A percentile compares a stretch with the other conserved stretches of the same genome.
Evolutionary conservation across 495 filamentous ascomycete species (phyloP).

Genomic region (Staphylotrichum longicolle): DNA sequence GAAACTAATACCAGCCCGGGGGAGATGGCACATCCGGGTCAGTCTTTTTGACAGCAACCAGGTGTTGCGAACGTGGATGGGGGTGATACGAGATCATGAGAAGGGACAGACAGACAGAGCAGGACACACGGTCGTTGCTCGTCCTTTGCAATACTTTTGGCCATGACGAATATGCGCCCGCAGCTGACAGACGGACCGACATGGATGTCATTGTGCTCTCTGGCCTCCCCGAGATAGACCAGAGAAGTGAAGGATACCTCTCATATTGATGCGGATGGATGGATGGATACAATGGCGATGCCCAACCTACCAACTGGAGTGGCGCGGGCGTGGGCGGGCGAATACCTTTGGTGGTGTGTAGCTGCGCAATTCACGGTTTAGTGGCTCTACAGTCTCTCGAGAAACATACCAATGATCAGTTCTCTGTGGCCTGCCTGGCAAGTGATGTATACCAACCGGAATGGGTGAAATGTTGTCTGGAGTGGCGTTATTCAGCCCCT

Average conservation of each 20-base stretch:
- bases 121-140: conserved; percentile 5
- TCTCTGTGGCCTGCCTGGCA: background rate
- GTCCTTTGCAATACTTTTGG: background rate
- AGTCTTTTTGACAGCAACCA: background rate
- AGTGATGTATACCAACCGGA: too few relatives aligned
- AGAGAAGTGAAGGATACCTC: background rate
- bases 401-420: conserved; percentile 20
- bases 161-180: background rate
- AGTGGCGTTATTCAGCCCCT: conserved; percentile 1
- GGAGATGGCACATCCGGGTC: background rate
- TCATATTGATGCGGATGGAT: background rate
- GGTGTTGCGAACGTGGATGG: background rate
- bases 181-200: background rate
- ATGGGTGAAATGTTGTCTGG: background rate
- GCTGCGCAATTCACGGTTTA: conserved; percentile 13
- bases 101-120: conserved; percentile 1
- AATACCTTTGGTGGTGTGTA: background rate
- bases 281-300: background rate
- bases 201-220: background rate
- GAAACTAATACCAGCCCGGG: background rate
- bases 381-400: conserved; percentile 20
- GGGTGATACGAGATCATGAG: background rate
- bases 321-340: too few relatives aligned
- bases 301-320: too few relatives aligned
- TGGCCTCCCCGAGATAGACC: conserved; percentile 1